Conservation (phyloP, 225 moss, liverwort and hornwort genomes). For the Asterella californica region DNA sequence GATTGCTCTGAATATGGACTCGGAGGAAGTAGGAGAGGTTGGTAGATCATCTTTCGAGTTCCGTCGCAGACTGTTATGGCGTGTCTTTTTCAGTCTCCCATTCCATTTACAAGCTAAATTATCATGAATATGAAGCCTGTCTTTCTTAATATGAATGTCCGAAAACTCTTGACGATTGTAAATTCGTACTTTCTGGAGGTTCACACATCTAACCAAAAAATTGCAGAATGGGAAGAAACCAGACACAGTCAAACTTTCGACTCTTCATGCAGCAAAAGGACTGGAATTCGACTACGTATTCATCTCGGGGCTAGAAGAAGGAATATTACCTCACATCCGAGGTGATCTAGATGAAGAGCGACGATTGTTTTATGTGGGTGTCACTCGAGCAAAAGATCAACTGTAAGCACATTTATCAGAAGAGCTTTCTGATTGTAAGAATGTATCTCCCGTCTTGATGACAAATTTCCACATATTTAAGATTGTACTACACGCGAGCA, state of each 20-base stretch:
- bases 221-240: conserved; percentile 22
- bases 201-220: not conserved
- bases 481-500: no score
- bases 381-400: conserved; percentile 43
- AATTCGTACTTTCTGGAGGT: not conserved
- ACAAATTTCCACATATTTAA: not conserved
- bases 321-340: conserved; percentile 27
- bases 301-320: conserved; percentile 41
- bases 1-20: conserved; percentile 25
- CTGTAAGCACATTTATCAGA: conserved; percentile 21
- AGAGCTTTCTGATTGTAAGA: not conserved
- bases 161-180: not conserved
- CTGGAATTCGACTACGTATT: conserved; percentile 47
- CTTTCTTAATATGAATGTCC: no score
- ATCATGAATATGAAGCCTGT: not conserved
- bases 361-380: conserved; percentile 49
- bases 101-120: not conserved
- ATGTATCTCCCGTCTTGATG: not conserved
- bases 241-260: conserved; percentile 37
- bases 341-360: conserved; percentile 42
- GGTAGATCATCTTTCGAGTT: not conserved
- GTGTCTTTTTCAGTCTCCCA: not conserved
- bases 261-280: conserved; percentile 47
- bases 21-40: conserved; percentile 30
- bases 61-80: not conserved